These are phyloP conservation scores for Paracorniculantispora psalliotae DNA, from an alignment of 2,329 filamentous ascomycete species.

Conservation along the genomic window DNA sequence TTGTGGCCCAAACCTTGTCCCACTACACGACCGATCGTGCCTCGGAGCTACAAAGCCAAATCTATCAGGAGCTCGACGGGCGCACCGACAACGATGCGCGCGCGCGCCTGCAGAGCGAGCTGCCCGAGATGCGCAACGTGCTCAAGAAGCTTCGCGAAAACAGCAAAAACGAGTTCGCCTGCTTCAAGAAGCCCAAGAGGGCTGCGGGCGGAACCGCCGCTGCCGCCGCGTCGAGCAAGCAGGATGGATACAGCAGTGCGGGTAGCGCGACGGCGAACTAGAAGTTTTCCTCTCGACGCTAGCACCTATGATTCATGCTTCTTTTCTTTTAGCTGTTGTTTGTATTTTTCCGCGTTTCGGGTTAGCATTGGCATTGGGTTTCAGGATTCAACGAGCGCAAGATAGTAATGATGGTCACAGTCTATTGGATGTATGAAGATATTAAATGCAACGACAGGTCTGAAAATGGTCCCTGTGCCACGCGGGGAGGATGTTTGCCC, in stretches of 20 bases:
- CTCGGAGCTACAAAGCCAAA: constrained; percentile 75
- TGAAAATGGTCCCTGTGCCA: too few species aligned
- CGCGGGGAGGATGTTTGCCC: not conserved
- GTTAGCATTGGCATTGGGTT: not conserved
- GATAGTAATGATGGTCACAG: not conserved
- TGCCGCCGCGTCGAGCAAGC: not conserved
- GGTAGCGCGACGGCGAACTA: constrained; percentile 21
- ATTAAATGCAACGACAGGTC: not conserved
- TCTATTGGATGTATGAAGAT: not conserved
- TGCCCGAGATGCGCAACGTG: constrained; percentile 83
- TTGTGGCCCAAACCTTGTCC: constrained; percentile 86
- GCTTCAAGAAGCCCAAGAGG: constrained; percentile 64
- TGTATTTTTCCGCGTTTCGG: not conserved
- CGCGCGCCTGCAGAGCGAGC: constrained; percentile 72
- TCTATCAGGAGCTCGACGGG: constrained; percentile 86
- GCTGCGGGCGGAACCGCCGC: constrained; percentile 20
- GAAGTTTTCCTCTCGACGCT: constrained; percentile 14
- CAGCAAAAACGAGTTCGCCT: constrained; percentile 82
- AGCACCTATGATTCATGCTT: not conserved
- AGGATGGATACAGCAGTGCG: constrained; percentile 6
- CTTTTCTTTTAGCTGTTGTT: not conserved
- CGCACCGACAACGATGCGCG: constrained; percentile 86
- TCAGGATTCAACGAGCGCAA: not conserved
- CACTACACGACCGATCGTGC: constrained; percentile 84
- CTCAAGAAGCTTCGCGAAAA: constrained; percentile 79